Evolutionary conservation across 805 yeast genomes (phyloP), one percentile per base, ranked within the genome.

Genomic region (Isabelozyma heimii): DNA sequence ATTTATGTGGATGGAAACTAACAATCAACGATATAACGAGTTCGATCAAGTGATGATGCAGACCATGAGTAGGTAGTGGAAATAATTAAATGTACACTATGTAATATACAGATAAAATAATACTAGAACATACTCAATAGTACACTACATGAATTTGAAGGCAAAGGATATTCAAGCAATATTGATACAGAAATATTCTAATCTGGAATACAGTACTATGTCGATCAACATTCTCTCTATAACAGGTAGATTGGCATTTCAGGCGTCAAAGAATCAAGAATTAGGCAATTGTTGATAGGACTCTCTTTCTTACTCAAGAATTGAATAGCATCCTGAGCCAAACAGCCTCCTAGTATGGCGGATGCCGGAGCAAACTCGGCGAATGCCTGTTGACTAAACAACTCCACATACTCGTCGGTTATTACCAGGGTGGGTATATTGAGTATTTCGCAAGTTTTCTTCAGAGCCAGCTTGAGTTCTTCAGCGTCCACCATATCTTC

Each of bases 321-420:
- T 68, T 94, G 94, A 42, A 94, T 87, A 12, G 90, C 85, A 63
- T 91, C 97, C 67, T 94, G 99, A 2, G 96, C 87, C 20, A 92
- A 67, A 1, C 89, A 78, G 1, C 98, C 99, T 5, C 98, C 99
- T 6, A 92, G 56, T 1, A 94, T 80, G 0, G 98, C 95, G 4
- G 94, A 83, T 0, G 85, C 84, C 1, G 97, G 97, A 9, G 90
- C 79, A 55, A 87, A 81, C 60, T 91, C 95, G 2, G 89, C 66
- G 52, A 59, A 72, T 7, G 76, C 76, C 59, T 86, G 89, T 16
- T 60, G 64, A 0, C 76, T 53, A 42, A 85, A 63, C 24, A 66
- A 59, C 5, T 68, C 62, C 24, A 80, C 53, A 45, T 75, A 67
- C 26, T 74, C 75, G 9, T 76, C 70, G 14, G 74, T 69, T 2